Evolutionary conservation across 75 land plant genomes (phyloP).

Genomic region (Picea glauca): DNA sequence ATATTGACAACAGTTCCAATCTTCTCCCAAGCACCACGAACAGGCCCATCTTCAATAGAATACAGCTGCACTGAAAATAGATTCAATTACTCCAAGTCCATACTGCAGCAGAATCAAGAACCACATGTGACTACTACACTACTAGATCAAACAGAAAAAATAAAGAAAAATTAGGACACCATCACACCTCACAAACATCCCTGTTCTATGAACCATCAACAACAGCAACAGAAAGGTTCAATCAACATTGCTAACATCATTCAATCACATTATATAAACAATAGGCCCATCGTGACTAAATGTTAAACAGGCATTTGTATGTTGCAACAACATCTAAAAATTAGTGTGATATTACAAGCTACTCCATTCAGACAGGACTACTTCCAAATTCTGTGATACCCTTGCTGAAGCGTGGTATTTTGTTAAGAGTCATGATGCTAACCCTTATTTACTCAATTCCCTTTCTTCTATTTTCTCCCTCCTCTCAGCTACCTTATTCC

Average conservation of each 20-base stretch:
- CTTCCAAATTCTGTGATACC: not conserved
- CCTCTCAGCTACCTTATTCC: too few species aligned
- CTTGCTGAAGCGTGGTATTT: not conserved
- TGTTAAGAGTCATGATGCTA: too few species aligned
- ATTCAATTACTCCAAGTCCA: too few species aligned
- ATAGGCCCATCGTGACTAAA: too few species aligned
- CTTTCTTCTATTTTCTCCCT: too few species aligned
- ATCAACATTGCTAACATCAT: too few species aligned
- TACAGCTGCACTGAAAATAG: slow-evolving; percentile 45
- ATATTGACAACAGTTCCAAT: slow-evolving; percentile 50
- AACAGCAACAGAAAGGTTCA: not conserved
- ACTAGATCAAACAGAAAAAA: not conserved
- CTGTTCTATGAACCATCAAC: not conserved
- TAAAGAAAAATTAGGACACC: not conserved
- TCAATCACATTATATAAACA: too few species aligned
- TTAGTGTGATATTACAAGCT: not conserved
- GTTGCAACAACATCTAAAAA: too few species aligned
- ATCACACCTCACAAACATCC: not conserved
- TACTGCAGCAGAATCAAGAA: not conserved
- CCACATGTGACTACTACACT: not conserved
- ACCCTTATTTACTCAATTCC: too few species aligned
- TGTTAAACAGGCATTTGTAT: too few species aligned
- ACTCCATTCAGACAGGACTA: not conserved
- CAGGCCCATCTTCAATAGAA: slow-evolving; percentile 73
- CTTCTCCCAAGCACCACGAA: slow-evolving; percentile 55